phyloP scores from a whole-genome alignment of 177 flowering plant species.

The Vitis hybrid region DNA sequence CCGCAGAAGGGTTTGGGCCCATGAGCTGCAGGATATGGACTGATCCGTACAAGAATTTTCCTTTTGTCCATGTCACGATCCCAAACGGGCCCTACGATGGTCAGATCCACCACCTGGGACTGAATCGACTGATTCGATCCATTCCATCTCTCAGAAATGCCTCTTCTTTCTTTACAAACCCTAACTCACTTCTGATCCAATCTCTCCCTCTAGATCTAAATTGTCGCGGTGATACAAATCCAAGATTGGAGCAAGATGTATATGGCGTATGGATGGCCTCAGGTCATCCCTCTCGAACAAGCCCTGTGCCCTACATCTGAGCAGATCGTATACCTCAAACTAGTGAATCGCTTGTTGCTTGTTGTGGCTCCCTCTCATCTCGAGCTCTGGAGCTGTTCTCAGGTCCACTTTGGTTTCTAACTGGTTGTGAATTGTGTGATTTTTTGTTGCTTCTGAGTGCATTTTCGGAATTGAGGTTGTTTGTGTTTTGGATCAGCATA shows the following conservation, averaged over 20 bases:
- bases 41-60: no score
- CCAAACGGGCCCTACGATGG: no score
- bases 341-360: slow-evolving; percentile 63
- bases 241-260: slow-evolving; percentile 61
- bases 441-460: neutral
- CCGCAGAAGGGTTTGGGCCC: no score
- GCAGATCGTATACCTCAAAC: slow-evolving; percentile 71
- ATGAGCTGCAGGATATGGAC: no score
- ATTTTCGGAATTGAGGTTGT: slow-evolving; percentile 1
- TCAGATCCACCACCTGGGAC: no score
- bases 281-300: slow-evolving; percentile 82
- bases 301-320: slow-evolving; percentile 57
- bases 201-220: neutral
- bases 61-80: no score
- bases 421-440: neutral
- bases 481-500: slow-evolving; percentile 54
- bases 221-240: neutral
- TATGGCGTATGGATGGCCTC: slow-evolving; percentile 99
- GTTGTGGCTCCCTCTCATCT: slow-evolving; percentile 82
- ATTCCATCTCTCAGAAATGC: no score
- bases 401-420: slow-evolving; percentile 40
- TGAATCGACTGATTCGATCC: no score
- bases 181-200: no score
- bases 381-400: slow-evolving; percentile 95
- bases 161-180: neutral